phyloP scores from a whole-genome alignment of 2,329 filamentous ascomycete genomes.

The Talaromyces atroroseus region DNA sequence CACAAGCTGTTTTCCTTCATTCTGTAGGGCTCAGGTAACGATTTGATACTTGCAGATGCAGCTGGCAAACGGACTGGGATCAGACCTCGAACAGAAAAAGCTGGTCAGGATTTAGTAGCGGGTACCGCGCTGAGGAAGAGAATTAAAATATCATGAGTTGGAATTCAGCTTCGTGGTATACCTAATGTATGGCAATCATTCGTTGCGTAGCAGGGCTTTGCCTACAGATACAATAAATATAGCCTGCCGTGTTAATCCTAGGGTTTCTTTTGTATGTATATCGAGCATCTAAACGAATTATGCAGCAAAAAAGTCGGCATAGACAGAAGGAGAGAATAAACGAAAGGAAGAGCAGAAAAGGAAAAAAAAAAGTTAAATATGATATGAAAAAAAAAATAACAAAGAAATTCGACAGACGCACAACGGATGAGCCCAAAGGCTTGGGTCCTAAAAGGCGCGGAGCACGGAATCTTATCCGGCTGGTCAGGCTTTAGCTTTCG shows the following conservation, averaged over 20 bases:
- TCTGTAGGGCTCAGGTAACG: neutral
- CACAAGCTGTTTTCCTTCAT: too few relatives aligned
- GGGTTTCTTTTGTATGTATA: neutral
- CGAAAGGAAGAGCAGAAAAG: neutral
- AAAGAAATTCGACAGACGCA: neutral
- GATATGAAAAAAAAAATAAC: too few relatives aligned
- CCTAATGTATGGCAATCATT: neutral
- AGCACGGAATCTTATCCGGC: neutral
- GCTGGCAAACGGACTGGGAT: neutral
- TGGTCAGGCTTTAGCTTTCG: neutral
- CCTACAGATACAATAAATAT: too few relatives aligned
- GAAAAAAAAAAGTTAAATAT: too few relatives aligned
- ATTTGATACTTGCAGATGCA: neutral
- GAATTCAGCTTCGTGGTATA: neutral
- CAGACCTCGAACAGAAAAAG: neutral
- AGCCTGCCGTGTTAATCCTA: too few relatives aligned
- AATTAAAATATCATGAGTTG: neutral
- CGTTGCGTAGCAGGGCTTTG: neutral
- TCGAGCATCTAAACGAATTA: neutral
- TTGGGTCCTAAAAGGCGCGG: constrained; percentile 6
- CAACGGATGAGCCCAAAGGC: constrained; percentile 6
- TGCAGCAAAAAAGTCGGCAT: neutral
- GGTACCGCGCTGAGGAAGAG: neutral
- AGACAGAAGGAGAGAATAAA: neutral
- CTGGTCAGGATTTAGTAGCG: neutral